Percentiles rank a stretch among this genome's conserved stretches.
These are phyloP conservation scores for Candida ipomoeae DNA, from an alignment of 805 yeast species.

Conservation along the genomic window DNA sequence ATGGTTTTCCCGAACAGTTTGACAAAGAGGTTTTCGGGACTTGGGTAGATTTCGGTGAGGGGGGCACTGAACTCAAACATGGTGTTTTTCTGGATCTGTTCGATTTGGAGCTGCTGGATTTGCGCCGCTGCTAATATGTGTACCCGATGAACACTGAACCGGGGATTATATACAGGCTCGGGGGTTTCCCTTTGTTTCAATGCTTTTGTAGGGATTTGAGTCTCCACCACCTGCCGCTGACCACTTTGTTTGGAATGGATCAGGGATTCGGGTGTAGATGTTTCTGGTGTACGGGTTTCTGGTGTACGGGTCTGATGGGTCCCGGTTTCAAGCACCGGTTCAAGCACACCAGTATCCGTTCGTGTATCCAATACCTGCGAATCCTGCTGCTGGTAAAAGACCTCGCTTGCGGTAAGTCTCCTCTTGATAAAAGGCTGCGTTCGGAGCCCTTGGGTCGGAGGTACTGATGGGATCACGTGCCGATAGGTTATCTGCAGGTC, in stretches of 20 bases:
- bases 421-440: background rate
- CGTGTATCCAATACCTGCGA: background rate
- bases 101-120: background rate
- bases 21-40: conserved; percentile 10
- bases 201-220: background rate
- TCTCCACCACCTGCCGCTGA: background rate
- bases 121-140: background rate
- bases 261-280: background rate
- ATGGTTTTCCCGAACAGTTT: conserved; percentile 16
- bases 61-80: conserved; percentile 3
- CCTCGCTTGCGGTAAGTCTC: conserved; percentile 1
- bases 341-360: background rate
- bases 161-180: no score
- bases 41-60: conserved; percentile 6
- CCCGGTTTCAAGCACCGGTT: background rate
- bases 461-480: background rate
- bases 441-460: background rate
- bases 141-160: background rate
- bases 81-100: background rate
- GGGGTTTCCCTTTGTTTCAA: background rate
- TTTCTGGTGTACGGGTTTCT: background rate
- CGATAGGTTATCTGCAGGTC: no score
- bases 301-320: background rate
- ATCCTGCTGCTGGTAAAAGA: conserved; percentile 4
- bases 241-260: background rate